These are phyloP conservation scores for Sclerotinia glacialis DNA, from an alignment of 2,329 filamentous ascomycete species.

Conservation along the genomic window DNA sequence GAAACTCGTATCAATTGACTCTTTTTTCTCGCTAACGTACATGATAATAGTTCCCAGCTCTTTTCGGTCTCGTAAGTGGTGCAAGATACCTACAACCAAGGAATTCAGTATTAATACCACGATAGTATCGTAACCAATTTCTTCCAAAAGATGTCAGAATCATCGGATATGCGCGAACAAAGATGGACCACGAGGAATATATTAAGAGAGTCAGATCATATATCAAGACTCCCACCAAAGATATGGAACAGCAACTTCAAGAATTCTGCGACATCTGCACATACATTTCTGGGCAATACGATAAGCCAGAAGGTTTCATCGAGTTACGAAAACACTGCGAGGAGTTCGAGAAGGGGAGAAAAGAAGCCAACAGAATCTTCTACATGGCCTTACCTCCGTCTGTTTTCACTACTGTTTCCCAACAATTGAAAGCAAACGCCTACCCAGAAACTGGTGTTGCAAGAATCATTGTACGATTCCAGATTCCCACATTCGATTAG, in stretches of 20 bases:
- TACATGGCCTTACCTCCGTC: slow-evolving; percentile 99
- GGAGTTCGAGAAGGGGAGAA: slow-evolving; percentile 75
- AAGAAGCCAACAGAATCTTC: slow-evolving; percentile 89
- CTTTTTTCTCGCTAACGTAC: slow-evolving; percentile 27
- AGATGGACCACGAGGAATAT: slow-evolving; percentile 98
- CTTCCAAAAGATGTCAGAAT: slow-evolving; percentile 95
- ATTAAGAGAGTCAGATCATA: slow-evolving; percentile 92
- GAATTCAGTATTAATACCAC: slow-evolving; percentile 25
- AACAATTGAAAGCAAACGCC: slow-evolving; percentile 96
- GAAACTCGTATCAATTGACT: neutral
- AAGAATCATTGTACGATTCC: slow-evolving; percentile 78
- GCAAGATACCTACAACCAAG: slow-evolving; percentile 1
- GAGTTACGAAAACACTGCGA: slow-evolving; percentile 81
- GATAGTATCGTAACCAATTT: slow-evolving; percentile 96
- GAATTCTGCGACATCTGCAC: slow-evolving; percentile 86
- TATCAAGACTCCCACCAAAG: slow-evolving; percentile 98
- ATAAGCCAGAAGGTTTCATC: slow-evolving; percentile 92
- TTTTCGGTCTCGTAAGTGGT: slow-evolving; percentile 88
- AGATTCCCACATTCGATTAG: neutral
- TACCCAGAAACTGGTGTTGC: slow-evolving; percentile 89
- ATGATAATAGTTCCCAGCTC: slow-evolving; percentile 77
- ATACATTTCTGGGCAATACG: slow-evolving; percentile 96
- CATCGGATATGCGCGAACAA: slow-evolving; percentile 97
- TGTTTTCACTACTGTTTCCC: slow-evolving; percentile 96
- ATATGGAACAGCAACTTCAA: slow-evolving; percentile 90